phyloP scores from a whole-genome alignment of 1,139 yeast genomes.

The Protomyces inouyei region DNA sequence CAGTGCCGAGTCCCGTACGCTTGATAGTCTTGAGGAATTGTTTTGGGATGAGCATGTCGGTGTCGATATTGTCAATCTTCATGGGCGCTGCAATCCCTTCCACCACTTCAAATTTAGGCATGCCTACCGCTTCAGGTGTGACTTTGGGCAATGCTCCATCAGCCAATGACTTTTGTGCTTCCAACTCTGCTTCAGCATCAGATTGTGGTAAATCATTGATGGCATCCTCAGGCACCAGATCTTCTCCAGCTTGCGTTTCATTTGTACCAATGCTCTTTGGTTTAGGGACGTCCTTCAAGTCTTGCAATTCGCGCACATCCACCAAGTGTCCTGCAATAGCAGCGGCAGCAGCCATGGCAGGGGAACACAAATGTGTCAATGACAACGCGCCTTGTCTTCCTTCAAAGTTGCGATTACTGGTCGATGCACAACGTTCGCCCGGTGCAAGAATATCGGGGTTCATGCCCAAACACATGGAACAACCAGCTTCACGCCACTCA shows the following conservation, averaged over 20 bases:
- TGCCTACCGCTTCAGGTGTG: conserved; percentile 48
- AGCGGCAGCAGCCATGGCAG: conserved; percentile 99
- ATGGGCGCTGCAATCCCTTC: conserved; percentile 90
- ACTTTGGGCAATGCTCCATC: conserved; percentile 29
- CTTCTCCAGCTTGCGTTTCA: conserved; percentile 51
- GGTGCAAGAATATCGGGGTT: conserved; percentile 95
- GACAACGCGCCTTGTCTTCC: conserved; percentile 98
- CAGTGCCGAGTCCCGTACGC: conserved; percentile 85
- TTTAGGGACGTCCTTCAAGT: conserved; percentile 32
- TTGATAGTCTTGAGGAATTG: conserved; percentile 96
- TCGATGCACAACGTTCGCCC: conserved; percentile 95
- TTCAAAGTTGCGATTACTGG: conserved; percentile 96
- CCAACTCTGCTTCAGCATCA: conserved; percentile 40
- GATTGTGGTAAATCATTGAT: conserved; percentile 32
- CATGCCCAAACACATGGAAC: conserved; percentile 99
- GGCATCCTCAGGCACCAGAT: conserved; percentile 34
- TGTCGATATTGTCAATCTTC: conserved; percentile 90
- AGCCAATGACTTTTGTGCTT: conserved; percentile 36
- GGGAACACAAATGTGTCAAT: conserved; percentile 97
- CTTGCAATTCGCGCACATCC: conserved; percentile 79
- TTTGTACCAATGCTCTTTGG: conserved; percentile 54
- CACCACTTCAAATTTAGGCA: conserved; percentile 69
- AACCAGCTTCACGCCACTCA: conserved; percentile 99
- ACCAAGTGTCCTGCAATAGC: conserved; percentile 86
- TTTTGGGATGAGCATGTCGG: conserved; percentile 97